phyloP scores from a whole-genome alignment of 306 rosid genomes.

The Senna siamea region DNA sequence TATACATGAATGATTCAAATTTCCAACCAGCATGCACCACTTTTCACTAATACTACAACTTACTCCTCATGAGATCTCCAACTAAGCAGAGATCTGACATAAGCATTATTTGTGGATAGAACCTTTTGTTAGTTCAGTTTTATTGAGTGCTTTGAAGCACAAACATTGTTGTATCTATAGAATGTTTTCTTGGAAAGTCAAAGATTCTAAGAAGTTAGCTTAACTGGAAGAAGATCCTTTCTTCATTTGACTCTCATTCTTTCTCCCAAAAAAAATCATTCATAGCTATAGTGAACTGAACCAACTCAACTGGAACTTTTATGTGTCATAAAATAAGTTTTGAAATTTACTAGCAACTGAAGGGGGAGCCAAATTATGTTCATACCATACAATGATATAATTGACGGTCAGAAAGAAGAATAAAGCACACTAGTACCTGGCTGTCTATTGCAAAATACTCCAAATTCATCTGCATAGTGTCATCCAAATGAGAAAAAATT shows the following conservation, averaged over 20 bases:
- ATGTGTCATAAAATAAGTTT: conserved; percentile 12
- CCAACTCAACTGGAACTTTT: conserved; percentile 26
- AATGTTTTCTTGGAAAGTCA: conserved; percentile 25
- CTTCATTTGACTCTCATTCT: conserved; percentile 1
- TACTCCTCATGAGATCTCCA: neutral
- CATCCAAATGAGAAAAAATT: conserved; percentile 38
- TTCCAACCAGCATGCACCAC: conserved; percentile 28
- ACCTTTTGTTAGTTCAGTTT: conserved; percentile 19
- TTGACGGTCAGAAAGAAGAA: conserved; percentile 26
- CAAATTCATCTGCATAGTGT: conserved; percentile 84
- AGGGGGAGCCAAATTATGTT: conserved; percentile 25
- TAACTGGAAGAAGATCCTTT: conserved; percentile 21
- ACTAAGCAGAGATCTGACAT: conserved; percentile 13
- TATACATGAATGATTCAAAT: conserved; percentile 19
- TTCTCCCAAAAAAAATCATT: too few relatives aligned
- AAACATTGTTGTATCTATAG: conserved; percentile 18
- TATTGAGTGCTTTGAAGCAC: conserved; percentile 19
- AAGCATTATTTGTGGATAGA: neutral
- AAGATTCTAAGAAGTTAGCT: conserved; percentile 2
- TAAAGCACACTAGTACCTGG: conserved; percentile 67
- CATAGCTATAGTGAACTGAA: conserved; percentile 28
- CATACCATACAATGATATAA: conserved; percentile 2
- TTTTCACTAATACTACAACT: conserved; percentile 14
- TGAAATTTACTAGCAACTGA: conserved; percentile 21
- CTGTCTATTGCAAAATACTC: conserved; percentile 90